A percentile compares a stretch with the other conserved stretches of the same genome.
Evolutionary conservation across 306 rosid species (phyloP).

Genomic region (Cicer judaicum): DNA sequence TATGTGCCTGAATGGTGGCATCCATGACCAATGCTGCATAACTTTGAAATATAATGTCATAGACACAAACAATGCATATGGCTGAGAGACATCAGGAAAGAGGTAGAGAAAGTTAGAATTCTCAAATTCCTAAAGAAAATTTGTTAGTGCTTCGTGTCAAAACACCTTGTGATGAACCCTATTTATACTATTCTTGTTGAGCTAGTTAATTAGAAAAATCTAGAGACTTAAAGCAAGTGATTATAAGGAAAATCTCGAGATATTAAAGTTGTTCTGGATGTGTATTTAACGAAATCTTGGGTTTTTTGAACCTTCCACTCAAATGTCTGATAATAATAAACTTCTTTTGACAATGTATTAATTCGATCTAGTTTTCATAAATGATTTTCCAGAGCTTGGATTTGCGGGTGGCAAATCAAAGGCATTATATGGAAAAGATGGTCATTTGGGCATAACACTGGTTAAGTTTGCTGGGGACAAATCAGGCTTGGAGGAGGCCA

Average conservation of each 20-base stretch:
- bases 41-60: neutral
- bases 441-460: slow-evolving; percentile 88
- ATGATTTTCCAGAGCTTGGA: slow-evolving; percentile 84
- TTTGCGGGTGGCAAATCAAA: slow-evolving; percentile 88
- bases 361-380: slow-evolving; percentile 49
- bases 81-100: neutral
- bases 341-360: slow-evolving; percentile 41
- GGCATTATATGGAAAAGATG: slow-evolving; percentile 94
- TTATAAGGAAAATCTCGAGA: neutral
- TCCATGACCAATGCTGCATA: slow-evolving; percentile 22
- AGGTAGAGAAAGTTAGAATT: neutral
- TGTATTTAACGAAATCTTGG: neutral
- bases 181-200: neutral
- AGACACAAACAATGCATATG: neutral
- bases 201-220: neutral
- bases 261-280: neutral
- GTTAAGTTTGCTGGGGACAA: slow-evolving; percentile 80
- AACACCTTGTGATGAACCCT: neutral
- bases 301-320: slow-evolving; percentile 33
- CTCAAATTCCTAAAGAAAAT: neutral
- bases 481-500: slow-evolving; percentile 86
- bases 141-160: neutral
- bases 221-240: neutral
- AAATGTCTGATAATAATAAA: slow-evolving; percentile 32
- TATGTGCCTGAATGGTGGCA: slow-evolving; percentile 25